These are phyloP conservation scores for Cymbopogon flexuosus DNA, from an alignment of 202 grass and related monocot genomes.

Conservation along the genomic window DNA sequence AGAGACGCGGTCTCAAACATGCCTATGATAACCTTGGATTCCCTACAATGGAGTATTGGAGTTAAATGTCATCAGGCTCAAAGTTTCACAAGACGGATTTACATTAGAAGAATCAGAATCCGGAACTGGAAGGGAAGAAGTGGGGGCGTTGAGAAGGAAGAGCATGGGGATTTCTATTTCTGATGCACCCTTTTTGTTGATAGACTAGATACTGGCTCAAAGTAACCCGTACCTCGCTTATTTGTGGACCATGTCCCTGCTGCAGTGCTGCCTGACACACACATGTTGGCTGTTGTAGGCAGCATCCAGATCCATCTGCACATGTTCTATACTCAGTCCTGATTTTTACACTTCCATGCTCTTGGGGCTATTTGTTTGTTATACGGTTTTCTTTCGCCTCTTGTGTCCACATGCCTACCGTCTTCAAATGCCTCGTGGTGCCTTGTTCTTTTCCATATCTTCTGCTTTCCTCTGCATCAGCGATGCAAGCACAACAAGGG, in stretches of 20 bases:
- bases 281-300: not conserved
- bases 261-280: not conserved
- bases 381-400: not conserved
- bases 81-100: not conserved
- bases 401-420: not conserved
- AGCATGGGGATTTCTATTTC: not conserved
- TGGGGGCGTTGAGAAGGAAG: not conserved
- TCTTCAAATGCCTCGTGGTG: not conserved
- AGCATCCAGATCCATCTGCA: not conserved
- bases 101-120: not conserved
- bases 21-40: not conserved
- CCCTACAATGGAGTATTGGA: not conserved
- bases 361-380: not conserved
- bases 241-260: not conserved
- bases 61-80: not conserved
- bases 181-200: not conserved
- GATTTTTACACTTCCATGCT: not conserved
- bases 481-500: not conserved
- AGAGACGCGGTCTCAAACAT: no score
- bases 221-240: not conserved
- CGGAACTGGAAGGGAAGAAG: not conserved
- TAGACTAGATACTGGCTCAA: not conserved
- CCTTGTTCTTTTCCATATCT: not conserved
- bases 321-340: not conserved
- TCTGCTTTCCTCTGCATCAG: not conserved